Conservation (phyloP, 306 rosid species). For the Geum urbanum region DNA sequence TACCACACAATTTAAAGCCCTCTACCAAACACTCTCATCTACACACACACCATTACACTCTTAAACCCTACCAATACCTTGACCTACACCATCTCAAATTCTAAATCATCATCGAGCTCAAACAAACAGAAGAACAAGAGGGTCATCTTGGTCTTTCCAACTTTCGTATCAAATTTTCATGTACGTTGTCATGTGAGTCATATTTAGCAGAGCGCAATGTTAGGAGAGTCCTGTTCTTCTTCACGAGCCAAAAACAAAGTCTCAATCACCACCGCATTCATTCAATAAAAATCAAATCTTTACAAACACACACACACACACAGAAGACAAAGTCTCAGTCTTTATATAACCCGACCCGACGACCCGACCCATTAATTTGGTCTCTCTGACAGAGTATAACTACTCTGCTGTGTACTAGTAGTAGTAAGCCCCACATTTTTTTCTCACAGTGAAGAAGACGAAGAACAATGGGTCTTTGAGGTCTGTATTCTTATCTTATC, state of each 20-base stretch:
- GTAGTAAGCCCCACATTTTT: not conserved
- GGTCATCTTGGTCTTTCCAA: not conserved
- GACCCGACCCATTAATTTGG: no score
- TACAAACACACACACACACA: no score
- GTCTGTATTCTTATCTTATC: constrained; percentile 2
- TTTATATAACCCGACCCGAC: no score
- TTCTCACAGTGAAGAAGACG: constrained; percentile 1
- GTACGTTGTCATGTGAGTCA: no score
- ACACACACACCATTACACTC: not conserved
- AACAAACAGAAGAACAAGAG: not conserved
- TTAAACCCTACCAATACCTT: not conserved
- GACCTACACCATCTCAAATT: not conserved
- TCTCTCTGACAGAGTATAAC: no score
- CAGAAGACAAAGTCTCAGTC: no score
- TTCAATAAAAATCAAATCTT: no score
- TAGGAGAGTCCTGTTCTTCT: no score
- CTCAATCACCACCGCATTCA: no score
- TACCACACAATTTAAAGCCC: not conserved
- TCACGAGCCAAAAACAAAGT: not conserved
- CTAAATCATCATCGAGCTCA: not conserved
- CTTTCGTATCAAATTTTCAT: not conserved
- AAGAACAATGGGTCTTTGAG: not conserved
- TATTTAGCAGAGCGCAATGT: no score
- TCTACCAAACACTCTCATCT: not conserved
- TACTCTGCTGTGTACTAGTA: not conserved